These are phyloP conservation scores for Zopfia rhizophila DNA, from an alignment of 2,329 filamentous ascomycete species.

Conservation along the genomic window DNA sequence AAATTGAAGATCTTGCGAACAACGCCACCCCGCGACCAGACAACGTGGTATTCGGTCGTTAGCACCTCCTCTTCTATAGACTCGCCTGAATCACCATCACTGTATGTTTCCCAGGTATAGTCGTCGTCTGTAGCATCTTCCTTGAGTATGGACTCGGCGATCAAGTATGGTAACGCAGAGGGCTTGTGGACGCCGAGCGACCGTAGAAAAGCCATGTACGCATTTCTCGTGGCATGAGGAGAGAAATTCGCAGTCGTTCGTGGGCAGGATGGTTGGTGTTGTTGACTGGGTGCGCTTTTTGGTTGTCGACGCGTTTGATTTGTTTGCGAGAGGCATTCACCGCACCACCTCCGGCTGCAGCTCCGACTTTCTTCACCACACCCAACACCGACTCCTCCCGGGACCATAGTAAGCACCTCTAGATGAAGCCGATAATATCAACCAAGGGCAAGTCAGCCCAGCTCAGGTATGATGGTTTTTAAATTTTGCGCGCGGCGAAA, in stretches of 20 bases:
- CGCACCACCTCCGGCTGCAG: slow-evolving; percentile 21
- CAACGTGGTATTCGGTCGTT: slow-evolving; percentile 77
- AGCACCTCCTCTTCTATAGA: slow-evolving; percentile 80
- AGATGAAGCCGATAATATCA: slow-evolving; percentile 78
- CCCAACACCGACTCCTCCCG: slow-evolving; percentile 9
- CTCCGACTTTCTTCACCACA: slow-evolving; percentile 18
- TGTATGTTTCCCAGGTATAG: slow-evolving; percentile 80
- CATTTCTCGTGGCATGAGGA: slow-evolving; percentile 45
- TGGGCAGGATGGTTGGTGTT: not conserved
- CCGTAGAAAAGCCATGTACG: slow-evolving; percentile 84
- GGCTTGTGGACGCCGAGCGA: slow-evolving; percentile 93
- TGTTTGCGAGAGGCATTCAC: not conserved
- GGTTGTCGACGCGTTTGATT: slow-evolving; percentile 14
- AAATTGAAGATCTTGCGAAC: slow-evolving; percentile 89
- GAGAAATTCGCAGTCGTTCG: not conserved
- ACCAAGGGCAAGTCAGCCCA: slow-evolving; percentile 46
- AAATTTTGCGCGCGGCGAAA: not conserved
- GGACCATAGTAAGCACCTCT: slow-evolving; percentile 6
- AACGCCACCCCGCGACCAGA: slow-evolving; percentile 89
- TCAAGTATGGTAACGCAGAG: slow-evolving; percentile 81
- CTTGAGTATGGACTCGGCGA: slow-evolving; percentile 81
- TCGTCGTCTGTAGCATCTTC: slow-evolving; percentile 70
- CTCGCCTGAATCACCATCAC: slow-evolving; percentile 55
- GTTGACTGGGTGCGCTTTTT: not conserved
- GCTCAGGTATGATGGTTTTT: slow-evolving; percentile 36